Percentiles rank a stretch among this genome's conserved stretches.
These are phyloP conservation scores for Rhodosporidiobolus sp. DNA, from an alignment of 768 basidiomycete species.

Conservation along the genomic window DNA sequence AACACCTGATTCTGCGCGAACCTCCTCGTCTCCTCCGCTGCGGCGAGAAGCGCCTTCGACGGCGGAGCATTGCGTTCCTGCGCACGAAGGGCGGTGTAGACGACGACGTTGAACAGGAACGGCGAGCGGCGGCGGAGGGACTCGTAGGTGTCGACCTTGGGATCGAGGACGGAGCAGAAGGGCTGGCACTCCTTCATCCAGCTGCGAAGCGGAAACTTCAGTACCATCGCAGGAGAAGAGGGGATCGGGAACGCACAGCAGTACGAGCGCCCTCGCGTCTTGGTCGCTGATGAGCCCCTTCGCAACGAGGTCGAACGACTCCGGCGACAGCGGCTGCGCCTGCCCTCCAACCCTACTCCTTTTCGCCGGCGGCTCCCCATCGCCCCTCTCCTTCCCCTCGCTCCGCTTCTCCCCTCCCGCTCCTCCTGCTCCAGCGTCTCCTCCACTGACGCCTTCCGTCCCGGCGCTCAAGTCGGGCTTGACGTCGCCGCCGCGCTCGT, in stretches of 20 bases:
- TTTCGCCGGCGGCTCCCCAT: constrained; percentile 1
- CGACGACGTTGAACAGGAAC: constrained; percentile 7
- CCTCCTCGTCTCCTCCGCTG: constrained; percentile 20
- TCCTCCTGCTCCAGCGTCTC: not conserved
- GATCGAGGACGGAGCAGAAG: constrained; percentile 25
- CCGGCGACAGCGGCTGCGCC: not conserved
- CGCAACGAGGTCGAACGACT: constrained; percentile 19
- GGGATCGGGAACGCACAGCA: not conserved
- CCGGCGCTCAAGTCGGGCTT: not conserved
- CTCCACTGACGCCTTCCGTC: not conserved
- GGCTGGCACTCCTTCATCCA: constrained; percentile 14
- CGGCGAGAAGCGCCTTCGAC: constrained; percentile 10
- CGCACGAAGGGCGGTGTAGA: constrained; percentile 6
- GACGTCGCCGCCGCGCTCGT: too few relatives aligned
- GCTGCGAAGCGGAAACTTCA: not conserved
- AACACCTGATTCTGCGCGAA: constrained; percentile 12
- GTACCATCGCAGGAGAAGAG: not conserved
- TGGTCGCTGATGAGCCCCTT: constrained; percentile 14
- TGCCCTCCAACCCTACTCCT: not conserved
- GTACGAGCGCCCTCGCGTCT: constrained; percentile 6
- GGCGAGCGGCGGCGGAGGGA: constrained; percentile 2
- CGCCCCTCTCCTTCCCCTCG: not conserved
- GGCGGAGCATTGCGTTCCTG: constrained; percentile 1
- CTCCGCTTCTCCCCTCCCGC: not conserved
- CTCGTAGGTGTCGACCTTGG: constrained; percentile 11